Evolutionary conservation across 306 rosid genomes (phyloP), one percentile per base, ranked within the genome.

Genomic region (Rosa multiflora): DNA sequence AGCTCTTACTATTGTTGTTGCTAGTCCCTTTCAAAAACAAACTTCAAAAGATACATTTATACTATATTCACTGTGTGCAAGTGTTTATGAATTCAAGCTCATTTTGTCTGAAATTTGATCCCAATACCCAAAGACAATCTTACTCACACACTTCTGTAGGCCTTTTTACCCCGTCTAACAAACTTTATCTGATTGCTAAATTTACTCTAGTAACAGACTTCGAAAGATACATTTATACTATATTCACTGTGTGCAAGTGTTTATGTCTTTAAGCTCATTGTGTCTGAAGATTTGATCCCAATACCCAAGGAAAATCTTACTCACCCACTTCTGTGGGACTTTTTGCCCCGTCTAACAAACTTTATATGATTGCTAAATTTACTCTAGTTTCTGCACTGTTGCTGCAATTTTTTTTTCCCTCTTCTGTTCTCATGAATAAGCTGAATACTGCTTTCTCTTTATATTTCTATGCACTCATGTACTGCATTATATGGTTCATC

Each of bases 241-340:
- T 32, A 37, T 62, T 48, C 52, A n/a, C 73, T 29, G 63, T 52
- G 79, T 76, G 14, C 66, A 37, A 56, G 52, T 14, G 39, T 71
- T 11, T 8, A 51, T 40, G 61, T 39, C 26, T 6, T 37, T n/a
- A 37, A 32, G 70, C 43, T 67, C 26, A 18, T 67, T 32, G 2
- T 70, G 61, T 62, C n/a, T 39, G 21, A 55, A 70, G 47, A 47
- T 23, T 44, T 23, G n/a, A 75, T 80, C 53, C 14, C 17, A 26
- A 32, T 47, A 52, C 15, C 51, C 51, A 20, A 67, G 9, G 11
- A 10, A 15, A 42, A 8, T 39, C 72, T 37, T 67, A 64, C 5
- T 64, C 46, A 15, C 44, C 76, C 62, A 49, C 26, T 49, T 72
- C 62, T 72, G 40, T 49, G 6, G 75, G 75, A 29, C 18, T 44